phyloP scores from a whole-genome alignment of 2,329 filamentous ascomycete genomes.

The Elsinoe australis region DNA sequence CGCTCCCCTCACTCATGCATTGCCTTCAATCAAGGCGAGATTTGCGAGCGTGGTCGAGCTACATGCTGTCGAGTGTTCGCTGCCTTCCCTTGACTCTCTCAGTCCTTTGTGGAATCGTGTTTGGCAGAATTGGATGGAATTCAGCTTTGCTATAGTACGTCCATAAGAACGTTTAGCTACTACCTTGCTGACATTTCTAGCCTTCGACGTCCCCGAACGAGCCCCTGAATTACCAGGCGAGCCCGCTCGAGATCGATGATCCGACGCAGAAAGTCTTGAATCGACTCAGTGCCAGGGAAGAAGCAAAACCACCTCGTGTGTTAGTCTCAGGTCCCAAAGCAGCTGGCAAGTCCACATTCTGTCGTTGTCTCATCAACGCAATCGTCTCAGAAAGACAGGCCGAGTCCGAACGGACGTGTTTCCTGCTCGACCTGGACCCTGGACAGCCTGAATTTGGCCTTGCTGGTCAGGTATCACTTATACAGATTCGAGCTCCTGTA shows the following conservation, averaged over 20 bases:
- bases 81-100: conserved; percentile 46
- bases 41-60: conserved; percentile 48
- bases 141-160: conserved; percentile 17
- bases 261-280: conserved; percentile 24
- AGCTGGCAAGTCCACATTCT: conserved; percentile 70
- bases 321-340: conserved; percentile 64
- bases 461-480: conserved; percentile 61
- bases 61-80: conserved; percentile 43
- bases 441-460: conserved; percentile 68
- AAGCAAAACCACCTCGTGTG: conserved; percentile 49
- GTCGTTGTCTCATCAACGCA: conserved; percentile 57
- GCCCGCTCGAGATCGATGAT: conserved; percentile 25
- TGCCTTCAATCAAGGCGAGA: conserved; percentile 50
- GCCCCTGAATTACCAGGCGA: background rate
- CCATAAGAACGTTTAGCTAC: background rate
- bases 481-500: conserved; percentile 53
- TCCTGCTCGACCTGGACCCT: conserved; percentile 67
- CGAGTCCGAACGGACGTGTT: conserved; percentile 26
- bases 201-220: background rate
- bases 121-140: conserved; percentile 41
- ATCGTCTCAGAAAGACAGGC: conserved; percentile 47
- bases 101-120: conserved; percentile 61
- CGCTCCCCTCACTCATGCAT: conserved; percentile 60
- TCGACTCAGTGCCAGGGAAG: conserved; percentile 37
- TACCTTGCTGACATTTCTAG: background rate